Percentiles rank a stretch among this genome's conserved stretches.
Conservation (phyloP, 352 stramenopile species). For the Phytopythium chamaehyphon region DNA sequence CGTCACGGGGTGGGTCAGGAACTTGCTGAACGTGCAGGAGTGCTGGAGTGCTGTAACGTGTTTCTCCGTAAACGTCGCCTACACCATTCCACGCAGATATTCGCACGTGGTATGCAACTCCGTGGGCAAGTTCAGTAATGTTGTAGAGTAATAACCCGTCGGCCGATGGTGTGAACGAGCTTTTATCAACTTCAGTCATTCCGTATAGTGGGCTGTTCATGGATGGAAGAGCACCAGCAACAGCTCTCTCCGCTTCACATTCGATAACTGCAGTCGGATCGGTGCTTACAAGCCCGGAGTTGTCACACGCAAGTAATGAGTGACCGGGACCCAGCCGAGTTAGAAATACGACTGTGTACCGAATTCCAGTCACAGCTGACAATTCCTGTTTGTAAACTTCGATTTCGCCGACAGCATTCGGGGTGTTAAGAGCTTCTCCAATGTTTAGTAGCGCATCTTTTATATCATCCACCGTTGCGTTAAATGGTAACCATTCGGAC, state of each 20-base stretch:
- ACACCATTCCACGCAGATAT: constrained; percentile 94
- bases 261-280: constrained; percentile 17
- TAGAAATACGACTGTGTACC: constrained; percentile 69
- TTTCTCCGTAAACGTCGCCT: constrained; percentile 76
- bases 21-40: constrained; percentile 26
- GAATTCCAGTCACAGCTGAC: constrained; percentile 28
- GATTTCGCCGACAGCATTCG: constrained; percentile 25
- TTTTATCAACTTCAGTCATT: constrained; percentile 41
- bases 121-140: constrained; percentile 24
- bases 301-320: constrained; percentile 50
- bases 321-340: constrained; percentile 49
- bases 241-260: constrained; percentile 29
- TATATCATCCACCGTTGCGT: constrained; percentile 52
- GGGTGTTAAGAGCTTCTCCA: constrained; percentile 11
- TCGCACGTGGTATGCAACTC: constrained; percentile 77
- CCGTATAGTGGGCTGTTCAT: constrained; percentile 79
- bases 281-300: constrained; percentile 41
- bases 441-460: constrained; percentile 50
- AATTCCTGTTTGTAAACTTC: constrained; percentile 55
- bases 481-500: constrained; percentile 63
- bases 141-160: constrained; percentile 21
- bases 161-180: constrained; percentile 15
- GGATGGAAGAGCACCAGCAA: constrained; percentile 47
- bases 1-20: constrained; percentile 42
- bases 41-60: constrained; percentile 78